These are phyloP conservation scores for Geoglossum cookeanum DNA, from an alignment of 2,329 filamentous ascomycete species.

Conservation along the genomic window DNA sequence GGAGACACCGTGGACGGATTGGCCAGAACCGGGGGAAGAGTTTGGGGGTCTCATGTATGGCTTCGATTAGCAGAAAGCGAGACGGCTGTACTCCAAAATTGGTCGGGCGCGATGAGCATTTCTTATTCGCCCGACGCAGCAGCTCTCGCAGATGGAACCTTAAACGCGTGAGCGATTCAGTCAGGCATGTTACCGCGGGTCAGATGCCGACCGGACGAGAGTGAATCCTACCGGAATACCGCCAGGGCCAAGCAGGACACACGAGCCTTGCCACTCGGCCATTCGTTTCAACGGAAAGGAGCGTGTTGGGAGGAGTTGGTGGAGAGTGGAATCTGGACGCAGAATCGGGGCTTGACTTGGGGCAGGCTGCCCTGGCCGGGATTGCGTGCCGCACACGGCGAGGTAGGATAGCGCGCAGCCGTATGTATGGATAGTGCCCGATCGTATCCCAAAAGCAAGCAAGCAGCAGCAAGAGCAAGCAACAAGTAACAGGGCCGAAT, in stretches of 20 bases:
- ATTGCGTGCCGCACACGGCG: neutral
- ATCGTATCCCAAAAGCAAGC: neutral
- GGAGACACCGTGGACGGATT: neutral
- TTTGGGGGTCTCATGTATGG: conserved; percentile 3
- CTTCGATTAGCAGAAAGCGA: conserved; percentile 3
- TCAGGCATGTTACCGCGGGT: neutral
- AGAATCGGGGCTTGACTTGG: neutral
- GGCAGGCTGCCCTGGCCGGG: neutral
- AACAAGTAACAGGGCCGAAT: neutral
- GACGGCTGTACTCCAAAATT: conserved; percentile 3
- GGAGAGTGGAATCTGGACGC: neutral
- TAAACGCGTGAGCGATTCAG: conserved; percentile 1
- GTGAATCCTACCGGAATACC: neutral
- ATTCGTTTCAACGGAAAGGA: conserved; percentile 1
- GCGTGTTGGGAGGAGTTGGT: neutral
- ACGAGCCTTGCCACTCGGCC: neutral
- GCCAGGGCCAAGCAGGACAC: neutral
- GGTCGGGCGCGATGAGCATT: conserved; percentile 1
- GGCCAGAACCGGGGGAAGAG: neutral
- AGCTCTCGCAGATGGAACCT: conserved; percentile 1
- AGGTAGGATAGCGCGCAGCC: neutral
- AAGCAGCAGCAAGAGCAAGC: neutral
- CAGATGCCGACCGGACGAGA: conserved; percentile 2
- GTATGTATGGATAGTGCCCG: neutral
- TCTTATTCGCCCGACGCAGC: neutral